Conservation (phyloP, 2,329 filamentous ascomycete genomes). For the Plenodomus biglobosus region DNA sequence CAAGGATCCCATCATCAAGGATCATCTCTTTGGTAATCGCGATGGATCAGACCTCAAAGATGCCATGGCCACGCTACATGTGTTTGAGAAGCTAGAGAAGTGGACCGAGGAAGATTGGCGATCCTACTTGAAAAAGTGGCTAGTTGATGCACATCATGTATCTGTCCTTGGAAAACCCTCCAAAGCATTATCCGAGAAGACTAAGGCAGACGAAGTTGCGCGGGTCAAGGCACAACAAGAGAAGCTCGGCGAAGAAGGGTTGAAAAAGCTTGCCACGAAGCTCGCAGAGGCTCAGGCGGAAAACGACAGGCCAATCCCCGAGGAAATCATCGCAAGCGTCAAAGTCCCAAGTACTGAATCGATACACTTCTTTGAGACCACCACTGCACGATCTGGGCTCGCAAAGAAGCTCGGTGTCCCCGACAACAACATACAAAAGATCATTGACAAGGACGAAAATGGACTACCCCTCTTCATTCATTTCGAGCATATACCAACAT, state of each 20-base stretch:
- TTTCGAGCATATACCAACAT: conserved; percentile 91
- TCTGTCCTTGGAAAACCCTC: conserved; percentile 89
- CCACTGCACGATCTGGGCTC: conserved; percentile 77
- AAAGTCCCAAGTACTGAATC: conserved; percentile 82
- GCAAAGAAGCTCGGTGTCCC: conserved; percentile 70
- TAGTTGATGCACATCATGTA: conserved; percentile 81
- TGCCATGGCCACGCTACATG: conserved; percentile 47
- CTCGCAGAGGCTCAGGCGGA: conserved; percentile 82
- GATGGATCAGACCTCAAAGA: conserved; percentile 63
- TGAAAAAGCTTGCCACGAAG: conserved; percentile 72
- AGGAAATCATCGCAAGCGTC: conserved; percentile 77
- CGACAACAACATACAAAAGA: conserved; percentile 70
- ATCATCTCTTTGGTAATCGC: conserved; percentile 85
- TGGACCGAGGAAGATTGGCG: conserved; percentile 89
- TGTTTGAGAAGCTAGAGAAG: conserved; percentile 67
- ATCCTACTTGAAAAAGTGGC: conserved; percentile 77
- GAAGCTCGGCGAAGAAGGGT: conserved; percentile 76
- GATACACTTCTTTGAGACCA: conserved; percentile 91
- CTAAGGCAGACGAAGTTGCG: conserved; percentile 78
- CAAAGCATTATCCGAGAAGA: conserved; percentile 71
- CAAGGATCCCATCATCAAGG: conserved; percentile 81
- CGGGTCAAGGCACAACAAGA: conserved; percentile 78
- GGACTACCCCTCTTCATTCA: conserved; percentile 85
- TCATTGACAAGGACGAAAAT: conserved; percentile 69
- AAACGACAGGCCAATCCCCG: conserved; percentile 85